Conservation (phyloP, 768 basidiomycete genomes). For the Favolaschia claudopus region DNA sequence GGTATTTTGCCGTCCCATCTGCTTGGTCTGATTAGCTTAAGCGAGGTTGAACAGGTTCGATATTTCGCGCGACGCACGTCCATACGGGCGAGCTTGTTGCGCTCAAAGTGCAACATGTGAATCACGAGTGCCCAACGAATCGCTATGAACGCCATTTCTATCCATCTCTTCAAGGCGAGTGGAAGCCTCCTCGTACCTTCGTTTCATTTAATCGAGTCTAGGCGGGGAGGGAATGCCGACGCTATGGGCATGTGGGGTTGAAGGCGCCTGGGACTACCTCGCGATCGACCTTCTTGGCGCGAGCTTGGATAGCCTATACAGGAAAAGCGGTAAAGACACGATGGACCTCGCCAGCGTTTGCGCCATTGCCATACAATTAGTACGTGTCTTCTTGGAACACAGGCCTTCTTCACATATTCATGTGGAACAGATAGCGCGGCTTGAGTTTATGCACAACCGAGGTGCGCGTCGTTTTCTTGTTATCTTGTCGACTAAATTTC, state of each 20-base stretch:
- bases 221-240: slow-evolving; percentile 76
- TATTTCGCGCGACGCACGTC: slow-evolving; percentile 68
- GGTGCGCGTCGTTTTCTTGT: slow-evolving; percentile 39
- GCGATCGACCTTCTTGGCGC: slow-evolving; percentile 80
- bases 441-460: slow-evolving; percentile 79
- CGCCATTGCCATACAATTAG: slow-evolving; percentile 79
- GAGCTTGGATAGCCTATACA: slow-evolving; percentile 70
- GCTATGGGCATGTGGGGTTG: slow-evolving; percentile 67
- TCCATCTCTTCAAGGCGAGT: slow-evolving; percentile 62
- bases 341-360: slow-evolving; percentile 80
- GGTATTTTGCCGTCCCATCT: slow-evolving; percentile 47
- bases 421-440: slow-evolving; percentile 62
- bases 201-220: not conserved
- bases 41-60: slow-evolving; percentile 64
- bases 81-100: slow-evolving; percentile 69
- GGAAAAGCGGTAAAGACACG: slow-evolving; percentile 58
- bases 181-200: not conserved
- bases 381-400: slow-evolving; percentile 40
- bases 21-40: not conserved
- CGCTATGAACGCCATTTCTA: slow-evolving; percentile 74
- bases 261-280: slow-evolving; percentile 71
- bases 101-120: slow-evolving; percentile 72
- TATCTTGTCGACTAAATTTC: not conserved
- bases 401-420: slow-evolving; percentile 16
- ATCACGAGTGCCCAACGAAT: slow-evolving; percentile 82